Conservation (phyloP, 2,329 filamentous ascomycete genomes). For the Phialophora verrucosa region DNA sequence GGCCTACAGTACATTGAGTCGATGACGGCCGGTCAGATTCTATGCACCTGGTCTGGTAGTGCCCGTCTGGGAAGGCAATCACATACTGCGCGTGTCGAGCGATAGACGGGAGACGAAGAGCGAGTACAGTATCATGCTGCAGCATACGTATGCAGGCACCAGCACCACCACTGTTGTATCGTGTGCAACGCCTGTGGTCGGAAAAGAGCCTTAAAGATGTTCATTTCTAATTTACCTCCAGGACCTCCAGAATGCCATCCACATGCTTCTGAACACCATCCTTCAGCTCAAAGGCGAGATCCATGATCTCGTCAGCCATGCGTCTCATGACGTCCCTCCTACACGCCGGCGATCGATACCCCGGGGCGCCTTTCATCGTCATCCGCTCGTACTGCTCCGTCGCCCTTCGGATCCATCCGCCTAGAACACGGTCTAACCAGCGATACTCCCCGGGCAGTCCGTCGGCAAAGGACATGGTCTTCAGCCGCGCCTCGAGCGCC, state of each 20-base stretch:
- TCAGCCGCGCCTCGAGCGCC: background rate
- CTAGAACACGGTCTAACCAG: background rate
- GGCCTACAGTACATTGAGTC: too few species aligned
- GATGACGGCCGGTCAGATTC: too few species aligned
- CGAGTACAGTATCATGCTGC: too few species aligned
- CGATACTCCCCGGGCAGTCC: background rate
- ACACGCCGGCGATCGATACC: background rate
- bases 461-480: background rate
- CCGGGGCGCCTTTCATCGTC: background rate
- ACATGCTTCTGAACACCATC: background rate
- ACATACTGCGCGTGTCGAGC: too few species aligned
- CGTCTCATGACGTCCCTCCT: slow-evolving; percentile 1
- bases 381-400: background rate
- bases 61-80: too few species aligned
- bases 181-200: too few species aligned
- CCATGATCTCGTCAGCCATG: background rate
- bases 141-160: too few species aligned
- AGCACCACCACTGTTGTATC: background rate
- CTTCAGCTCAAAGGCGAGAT: slow-evolving; percentile 1
- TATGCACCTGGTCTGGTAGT: too few species aligned
- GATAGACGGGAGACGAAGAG: too few species aligned
- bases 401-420: background rate
- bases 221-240: background rate
- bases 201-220: background rate
- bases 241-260: background rate